A percentile compares a stretch with the other conserved stretches of the same genome.
These are phyloP conservation scores for Euclidium syriacum DNA, from an alignment of 345 rosid genomes.

Conservation along the genomic window DNA sequence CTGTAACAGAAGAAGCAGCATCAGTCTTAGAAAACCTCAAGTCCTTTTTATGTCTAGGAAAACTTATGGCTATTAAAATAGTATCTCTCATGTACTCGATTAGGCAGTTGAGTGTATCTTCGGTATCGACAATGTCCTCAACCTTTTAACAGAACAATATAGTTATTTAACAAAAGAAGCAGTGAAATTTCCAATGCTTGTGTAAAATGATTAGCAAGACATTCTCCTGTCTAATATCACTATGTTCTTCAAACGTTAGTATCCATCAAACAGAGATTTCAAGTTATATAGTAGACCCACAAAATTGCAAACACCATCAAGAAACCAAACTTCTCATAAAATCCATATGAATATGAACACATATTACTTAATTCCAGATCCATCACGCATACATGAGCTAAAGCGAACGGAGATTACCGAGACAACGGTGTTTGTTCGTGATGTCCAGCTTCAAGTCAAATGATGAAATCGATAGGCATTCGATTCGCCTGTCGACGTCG, in stretches of 20 bases:
- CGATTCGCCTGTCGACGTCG: slow-evolving; percentile 61
- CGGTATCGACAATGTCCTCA: slow-evolving; percentile 96
- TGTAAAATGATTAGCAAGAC: not conserved
- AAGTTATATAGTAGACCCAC: too few relatives aligned
- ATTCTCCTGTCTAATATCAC: too few relatives aligned
- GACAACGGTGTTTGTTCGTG: slow-evolving; percentile 55
- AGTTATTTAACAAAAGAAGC: not conserved
- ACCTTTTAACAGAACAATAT: slow-evolving; percentile 44
- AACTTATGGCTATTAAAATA: slow-evolving; percentile 23
- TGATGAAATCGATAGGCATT: slow-evolving; percentile 58
- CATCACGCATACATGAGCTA: not conserved
- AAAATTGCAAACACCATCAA: too few relatives aligned
- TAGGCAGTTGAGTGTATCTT: slow-evolving; percentile 59
- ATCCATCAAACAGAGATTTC: too few relatives aligned
- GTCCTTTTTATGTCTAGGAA: slow-evolving; percentile 24
- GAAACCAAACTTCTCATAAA: too few relatives aligned
- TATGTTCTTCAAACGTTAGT: too few relatives aligned
- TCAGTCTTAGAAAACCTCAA: slow-evolving; percentile 34
- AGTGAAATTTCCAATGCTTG: not conserved
- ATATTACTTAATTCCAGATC: not conserved
- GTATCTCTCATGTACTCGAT: slow-evolving; percentile 42
- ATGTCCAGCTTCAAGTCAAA: slow-evolving; percentile 66
- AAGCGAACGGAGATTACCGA: slow-evolving; percentile 40
- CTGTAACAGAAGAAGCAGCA: slow-evolving; percentile 26
- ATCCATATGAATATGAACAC: not conserved